These are phyloP conservation scores for Juglanconis oblonga DNA, from an alignment of 2,329 filamentous ascomycete genomes.

Conservation along the genomic window DNA sequence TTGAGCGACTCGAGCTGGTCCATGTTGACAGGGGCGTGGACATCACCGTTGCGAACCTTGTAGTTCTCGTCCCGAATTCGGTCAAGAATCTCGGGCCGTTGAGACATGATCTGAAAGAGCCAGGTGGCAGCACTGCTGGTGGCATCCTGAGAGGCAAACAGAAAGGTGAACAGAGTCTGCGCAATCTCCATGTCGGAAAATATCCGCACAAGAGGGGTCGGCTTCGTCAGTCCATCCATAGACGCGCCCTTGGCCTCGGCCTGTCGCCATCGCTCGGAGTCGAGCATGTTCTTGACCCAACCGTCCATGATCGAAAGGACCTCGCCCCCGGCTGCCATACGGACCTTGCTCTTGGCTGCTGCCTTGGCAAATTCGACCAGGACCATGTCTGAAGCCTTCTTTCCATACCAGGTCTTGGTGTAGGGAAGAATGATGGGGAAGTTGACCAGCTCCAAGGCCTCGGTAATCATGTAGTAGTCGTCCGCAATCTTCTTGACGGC, in stretches of 20 bases:
- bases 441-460: constrained; percentile 94
- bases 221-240: constrained; percentile 73
- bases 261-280: constrained; percentile 78
- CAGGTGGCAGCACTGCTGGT: constrained; percentile 91
- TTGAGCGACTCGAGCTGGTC: constrained; percentile 84
- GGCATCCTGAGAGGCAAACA: constrained; percentile 96
- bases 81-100: constrained; percentile 88
- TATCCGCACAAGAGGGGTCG: constrained; percentile 74
- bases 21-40: constrained; percentile 68
- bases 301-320: constrained; percentile 92
- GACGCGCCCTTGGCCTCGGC: constrained; percentile 69
- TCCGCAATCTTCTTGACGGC: constrained; percentile 91
- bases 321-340: constrained; percentile 84
- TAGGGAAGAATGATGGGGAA: constrained; percentile 95
- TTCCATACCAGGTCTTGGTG: constrained; percentile 96
- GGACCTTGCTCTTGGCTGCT: constrained; percentile 87
- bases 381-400: constrained; percentile 92
- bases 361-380: constrained; percentile 86
- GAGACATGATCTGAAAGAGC: constrained; percentile 91
- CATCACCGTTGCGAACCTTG: constrained; percentile 70
- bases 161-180: constrained; percentile 91
- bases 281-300: constrained; percentile 86
- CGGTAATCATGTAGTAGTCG: constrained; percentile 96
- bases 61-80: constrained; percentile 91
- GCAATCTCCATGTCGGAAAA: constrained; percentile 91